Conservation (phyloP, 495 filamentous ascomycete species). For the Daldinia concentrica region DNA sequence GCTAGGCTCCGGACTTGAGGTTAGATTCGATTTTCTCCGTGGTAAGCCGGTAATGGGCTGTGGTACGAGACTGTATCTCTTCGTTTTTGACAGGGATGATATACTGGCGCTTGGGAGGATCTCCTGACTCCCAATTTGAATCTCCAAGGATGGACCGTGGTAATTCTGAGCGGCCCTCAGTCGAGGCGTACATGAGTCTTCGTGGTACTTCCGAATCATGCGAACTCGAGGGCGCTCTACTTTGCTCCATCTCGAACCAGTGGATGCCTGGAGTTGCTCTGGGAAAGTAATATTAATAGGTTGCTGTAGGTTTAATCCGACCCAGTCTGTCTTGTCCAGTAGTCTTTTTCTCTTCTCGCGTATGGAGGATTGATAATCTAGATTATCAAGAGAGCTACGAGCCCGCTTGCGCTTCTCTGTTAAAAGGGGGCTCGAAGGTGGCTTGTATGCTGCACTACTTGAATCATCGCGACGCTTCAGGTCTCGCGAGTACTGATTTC, state of each 20-base stretch:
- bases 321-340: slow-evolving; percentile 46
- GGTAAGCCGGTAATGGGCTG: slow-evolving; percentile 17
- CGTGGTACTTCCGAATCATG: not conserved
- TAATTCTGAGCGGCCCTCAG: not conserved
- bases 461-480: not conserved
- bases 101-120: slow-evolving; percentile 38
- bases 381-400: not conserved
- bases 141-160: slow-evolving; percentile 32
- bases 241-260: slow-evolving; percentile 38
- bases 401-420: slow-evolving; percentile 21
- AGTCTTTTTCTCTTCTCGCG: slow-evolving; percentile 37
- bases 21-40: slow-evolving; percentile 11
- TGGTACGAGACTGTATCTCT: slow-evolving; percentile 21
- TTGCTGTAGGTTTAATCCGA: slow-evolving; percentile 42
- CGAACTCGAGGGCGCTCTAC: slow-evolving; percentile 15
- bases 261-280: slow-evolving; percentile 32
- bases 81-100: slow-evolving; percentile 22
- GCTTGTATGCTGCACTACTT: not conserved
- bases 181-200: not conserved
- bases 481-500: slow-evolving; percentile 13
- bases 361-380: slow-evolving; percentile 11
- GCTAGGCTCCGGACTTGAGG: slow-evolving; percentile 22
- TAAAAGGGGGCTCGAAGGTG: slow-evolving; percentile 23
- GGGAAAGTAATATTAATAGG: slow-evolving; percentile 45
- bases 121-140: slow-evolving; percentile 54